Conservation (phyloP, 2,329 filamentous ascomycete species). For the Monilinia laxa region DNA sequence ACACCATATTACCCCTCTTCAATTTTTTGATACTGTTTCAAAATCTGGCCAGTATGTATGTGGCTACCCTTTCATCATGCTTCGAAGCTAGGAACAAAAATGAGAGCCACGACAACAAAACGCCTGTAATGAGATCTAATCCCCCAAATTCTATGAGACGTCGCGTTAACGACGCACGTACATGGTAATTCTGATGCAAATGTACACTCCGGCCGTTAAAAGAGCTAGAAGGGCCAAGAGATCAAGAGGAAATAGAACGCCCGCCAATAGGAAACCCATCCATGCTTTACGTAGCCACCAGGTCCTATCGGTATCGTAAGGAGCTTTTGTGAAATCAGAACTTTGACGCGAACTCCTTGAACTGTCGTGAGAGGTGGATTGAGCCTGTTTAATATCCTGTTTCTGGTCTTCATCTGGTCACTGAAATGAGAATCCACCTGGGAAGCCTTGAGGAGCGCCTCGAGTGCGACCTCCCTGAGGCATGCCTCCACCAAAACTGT, state of each 20-base stretch:
- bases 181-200: slow-evolving; percentile 34
- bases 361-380: slow-evolving; percentile 6
- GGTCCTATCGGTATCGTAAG: slow-evolving; percentile 27
- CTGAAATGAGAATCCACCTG: slow-evolving; percentile 59
- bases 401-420: slow-evolving; percentile 41
- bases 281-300: slow-evolving; percentile 35
- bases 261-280: slow-evolving; percentile 37
- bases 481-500: slow-evolving; percentile 53
- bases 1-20: background rate
- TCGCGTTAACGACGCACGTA: slow-evolving; percentile 31
- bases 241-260: slow-evolving; percentile 39
- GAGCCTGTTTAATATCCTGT: slow-evolving; percentile 19
- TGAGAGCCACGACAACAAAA: slow-evolving; percentile 15
- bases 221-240: slow-evolving; percentile 35
- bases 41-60: slow-evolving; percentile 16
- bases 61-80: slow-evolving; percentile 23
- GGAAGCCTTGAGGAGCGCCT: slow-evolving; percentile 45
- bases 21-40: slow-evolving; percentile 13
- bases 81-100: slow-evolving; percentile 18
- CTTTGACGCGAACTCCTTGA: slow-evolving; percentile 16
- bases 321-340: slow-evolving; percentile 24
- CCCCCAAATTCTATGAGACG: slow-evolving; percentile 35
- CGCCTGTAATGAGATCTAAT: slow-evolving; percentile 36
- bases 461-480: slow-evolving; percentile 38
- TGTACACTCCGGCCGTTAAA: slow-evolving; percentile 33